Base-by-base conservation (phyloP, 169 alveolate genomes). In the Cryptosporidium canis region DNA sequence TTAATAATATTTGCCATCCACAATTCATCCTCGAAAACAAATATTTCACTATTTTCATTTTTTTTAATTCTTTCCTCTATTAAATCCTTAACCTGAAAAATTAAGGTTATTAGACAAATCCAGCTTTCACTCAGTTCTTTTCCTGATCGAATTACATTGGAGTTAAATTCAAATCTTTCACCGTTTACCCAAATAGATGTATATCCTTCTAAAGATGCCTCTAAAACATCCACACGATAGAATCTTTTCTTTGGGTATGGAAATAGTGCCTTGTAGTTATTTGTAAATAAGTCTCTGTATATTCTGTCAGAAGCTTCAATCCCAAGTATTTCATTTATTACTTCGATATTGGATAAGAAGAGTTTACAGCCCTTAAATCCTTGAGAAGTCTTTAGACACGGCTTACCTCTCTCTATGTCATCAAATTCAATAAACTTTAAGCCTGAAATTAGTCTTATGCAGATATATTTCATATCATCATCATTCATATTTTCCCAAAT, bases 161-260 rank as follows among this genome's bases (percentile, higher is more conserved):
- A 9, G 7, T 77, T 35, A 18, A 77, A 77, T 55, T 58, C 70
- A 44, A 77, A 77, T 61, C 37, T 77, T 63, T 77, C 87, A 8
- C 87, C 87, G 58, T 77, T 77, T 29, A 77, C 87, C 87, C 87
- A 77, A 29, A 77, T 77, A 24, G 72, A 77, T 18, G 77, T 77
- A 61, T 77, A 77, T 12, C 87, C 87, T 58, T 77, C 87, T 27
- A 77, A 21, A 39, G 87, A 39, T 29, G 87, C 87, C 45, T 77
- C 87, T 39, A 77, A 77, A 39, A 77, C 87, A 77, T 77, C 87
- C n/a, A 77, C 87, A 39, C 87, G 68, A 35, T 77, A 77, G 33
- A 41, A 27, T 39, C 87, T 77, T 21, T 58, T 77, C 3, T 77
- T 39, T n/a, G 48, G 37, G 16, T 58, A 43, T 14, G 87, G 71